phyloP scores from a whole-genome alignment of 192 early-diverging fungal genomes.

The Helicostylum pulchrum region DNA sequence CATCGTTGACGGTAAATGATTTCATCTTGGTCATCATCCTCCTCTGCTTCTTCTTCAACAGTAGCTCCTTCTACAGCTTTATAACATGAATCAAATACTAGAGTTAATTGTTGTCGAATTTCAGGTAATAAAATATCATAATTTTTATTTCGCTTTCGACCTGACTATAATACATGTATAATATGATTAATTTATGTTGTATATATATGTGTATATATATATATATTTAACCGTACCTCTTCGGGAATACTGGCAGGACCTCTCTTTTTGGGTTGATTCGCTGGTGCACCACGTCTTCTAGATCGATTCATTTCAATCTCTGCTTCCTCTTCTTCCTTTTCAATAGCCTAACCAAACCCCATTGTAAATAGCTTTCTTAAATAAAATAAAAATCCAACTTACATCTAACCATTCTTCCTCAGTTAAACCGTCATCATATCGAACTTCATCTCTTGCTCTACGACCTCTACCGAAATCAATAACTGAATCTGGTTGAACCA shows the following conservation, averaged over 20 bases:
- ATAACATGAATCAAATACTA: conserved; percentile 53
- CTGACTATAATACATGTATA: not conserved
- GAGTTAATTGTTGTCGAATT: conserved; percentile 51
- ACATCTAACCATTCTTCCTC: conserved; percentile 91
- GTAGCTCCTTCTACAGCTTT: conserved; percentile 55
- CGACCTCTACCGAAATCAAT: conserved; percentile 70
- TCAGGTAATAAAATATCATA: conserved; percentile 45
- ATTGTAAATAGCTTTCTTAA: not conserved
- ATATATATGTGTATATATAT: not conserved
- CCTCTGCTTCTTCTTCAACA: conserved; percentile 42
- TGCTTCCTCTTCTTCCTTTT: conserved; percentile 52
- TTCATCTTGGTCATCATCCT: conserved; percentile 14
- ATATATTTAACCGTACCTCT: not conserved
- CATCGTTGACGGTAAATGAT: conserved; percentile 51
- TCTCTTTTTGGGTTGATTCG: conserved; percentile 2
- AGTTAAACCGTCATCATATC: conserved; percentile 89
- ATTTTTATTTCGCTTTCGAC: conserved; percentile 20
- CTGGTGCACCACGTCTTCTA: not conserved
- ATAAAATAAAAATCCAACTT: conserved; percentile 12
- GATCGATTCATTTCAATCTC: conserved; percentile 22
- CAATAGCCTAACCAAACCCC: conserved; percentile 45
- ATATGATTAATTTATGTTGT: conserved; percentile 4
- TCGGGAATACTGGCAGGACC: not conserved
- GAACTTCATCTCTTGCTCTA: conserved; percentile 68
- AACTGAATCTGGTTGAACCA: conserved; percentile 38